A percentile compares a stretch with the other conserved stretches of the same genome.
phyloP scores from a whole-genome alignment of 495 filamentous ascomycete species.

The Cercophora newfieldiana region DNA sequence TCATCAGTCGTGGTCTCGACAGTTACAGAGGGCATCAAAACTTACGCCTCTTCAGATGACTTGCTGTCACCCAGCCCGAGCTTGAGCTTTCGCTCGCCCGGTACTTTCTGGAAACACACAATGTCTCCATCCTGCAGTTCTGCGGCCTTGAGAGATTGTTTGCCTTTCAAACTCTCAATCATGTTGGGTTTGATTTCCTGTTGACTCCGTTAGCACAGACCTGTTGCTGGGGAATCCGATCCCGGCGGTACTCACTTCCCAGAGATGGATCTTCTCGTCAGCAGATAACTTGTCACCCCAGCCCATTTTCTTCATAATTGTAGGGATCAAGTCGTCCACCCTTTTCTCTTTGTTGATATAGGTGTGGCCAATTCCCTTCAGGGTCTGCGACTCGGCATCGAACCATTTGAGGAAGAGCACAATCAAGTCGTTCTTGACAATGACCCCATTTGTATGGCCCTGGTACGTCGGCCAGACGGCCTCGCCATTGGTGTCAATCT shows the following conservation, averaged over 20 bases:
- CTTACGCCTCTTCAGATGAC: constrained; percentile 34
- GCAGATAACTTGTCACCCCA: constrained; percentile 65
- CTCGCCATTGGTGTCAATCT: constrained; percentile 61
- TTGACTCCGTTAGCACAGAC: constrained; percentile 21
- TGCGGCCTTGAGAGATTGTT: constrained; percentile 80
- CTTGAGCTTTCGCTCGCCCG: constrained; percentile 45
- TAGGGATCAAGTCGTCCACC: constrained; percentile 78
- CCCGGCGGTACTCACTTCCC: constrained; percentile 55
- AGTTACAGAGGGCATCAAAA: constrained; percentile 34
- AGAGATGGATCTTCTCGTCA: constrained; percentile 64
- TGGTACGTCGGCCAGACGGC: constrained; percentile 64
- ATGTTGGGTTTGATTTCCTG: constrained; percentile 94
- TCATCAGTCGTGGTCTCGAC: constrained; percentile 37
- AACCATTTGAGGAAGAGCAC: constrained; percentile 93
- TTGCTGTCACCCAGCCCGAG: constrained; percentile 30
- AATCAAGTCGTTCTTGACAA: constrained; percentile 57
- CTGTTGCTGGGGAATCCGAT: background rate
- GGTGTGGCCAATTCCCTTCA: constrained; percentile 74
- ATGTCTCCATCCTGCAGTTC: constrained; percentile 98
- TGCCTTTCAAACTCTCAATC: constrained; percentile 93
- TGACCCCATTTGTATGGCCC: constrained; percentile 46
- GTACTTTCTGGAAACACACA: constrained; percentile 79
- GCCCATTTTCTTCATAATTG: constrained; percentile 79
- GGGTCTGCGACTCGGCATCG: constrained; percentile 69
- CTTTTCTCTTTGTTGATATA: constrained; percentile 87